Evolutionary conservation across 2,329 filamentous ascomycete species (phyloP).

Genomic region (Aspergillus piperis): DNA sequence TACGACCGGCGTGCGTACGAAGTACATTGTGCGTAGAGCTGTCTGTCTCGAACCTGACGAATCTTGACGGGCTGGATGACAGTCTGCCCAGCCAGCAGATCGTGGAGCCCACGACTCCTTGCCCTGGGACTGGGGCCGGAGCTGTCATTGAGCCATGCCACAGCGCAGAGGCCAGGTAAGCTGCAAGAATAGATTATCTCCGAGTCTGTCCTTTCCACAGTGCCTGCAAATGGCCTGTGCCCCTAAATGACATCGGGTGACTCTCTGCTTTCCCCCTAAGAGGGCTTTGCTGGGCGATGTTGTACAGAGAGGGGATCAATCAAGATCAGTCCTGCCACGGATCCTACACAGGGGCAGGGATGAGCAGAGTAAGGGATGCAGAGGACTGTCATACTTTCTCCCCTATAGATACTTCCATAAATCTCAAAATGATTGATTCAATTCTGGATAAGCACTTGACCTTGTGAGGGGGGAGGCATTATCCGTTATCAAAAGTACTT

Average conservation of each 20-base stretch:
- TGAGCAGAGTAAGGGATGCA: conserved; percentile 19
- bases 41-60: background rate
- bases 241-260: conserved; percentile 2
- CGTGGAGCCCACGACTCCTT: conserved; percentile 9
- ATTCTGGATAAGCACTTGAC: background rate
- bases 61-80: background rate
- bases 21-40: background rate
- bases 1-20: background rate
- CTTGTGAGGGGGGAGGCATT: background rate
- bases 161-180: conserved; percentile 6
- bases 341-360: background rate
- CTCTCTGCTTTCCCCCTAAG: background rate
- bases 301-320: background rate
- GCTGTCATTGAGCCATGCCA: conserved; percentile 9
- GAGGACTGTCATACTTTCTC: background rate
- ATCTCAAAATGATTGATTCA: background rate
- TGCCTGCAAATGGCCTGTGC: background rate
- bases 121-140: conserved; percentile 7
- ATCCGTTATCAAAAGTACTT: conserved; percentile 6
- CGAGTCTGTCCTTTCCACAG: background rate
- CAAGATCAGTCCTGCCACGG: background rate
- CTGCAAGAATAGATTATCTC: conserved; percentile 5
- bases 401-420: background rate
- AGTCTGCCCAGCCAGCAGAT: conserved; percentile 10
- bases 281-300: background rate